A percentile compares a stretch with the other conserved stretches of the same genome.
Evolutionary conservation across 2,329 filamentous ascomycete genomes (phyloP).

Genomic region (Sporothrix protearum): DNA sequence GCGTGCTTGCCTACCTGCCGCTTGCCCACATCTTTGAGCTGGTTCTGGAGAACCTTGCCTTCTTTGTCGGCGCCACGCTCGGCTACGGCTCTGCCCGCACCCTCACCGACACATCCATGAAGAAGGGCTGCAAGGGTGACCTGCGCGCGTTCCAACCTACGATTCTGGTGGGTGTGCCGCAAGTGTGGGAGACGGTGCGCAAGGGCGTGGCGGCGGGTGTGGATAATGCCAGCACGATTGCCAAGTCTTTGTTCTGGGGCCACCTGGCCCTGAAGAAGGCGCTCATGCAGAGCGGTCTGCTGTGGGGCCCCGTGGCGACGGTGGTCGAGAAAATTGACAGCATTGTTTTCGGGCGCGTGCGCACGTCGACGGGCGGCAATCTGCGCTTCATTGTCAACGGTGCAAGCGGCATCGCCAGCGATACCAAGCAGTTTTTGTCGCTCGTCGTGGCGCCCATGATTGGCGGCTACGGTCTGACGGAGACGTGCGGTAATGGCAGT

Average conservation of each 20-base stretch:
- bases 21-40: slow-evolving; percentile 96
- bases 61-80: slow-evolving; percentile 87
- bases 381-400: slow-evolving; percentile 92
- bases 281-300: slow-evolving; percentile 54
- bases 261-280: slow-evolving; percentile 58
- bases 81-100: slow-evolving; percentile 92
- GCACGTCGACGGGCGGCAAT: slow-evolving; percentile 80
- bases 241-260: slow-evolving; percentile 73
- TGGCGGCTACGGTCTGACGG: slow-evolving; percentile 87
- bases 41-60: slow-evolving; percentile 84
- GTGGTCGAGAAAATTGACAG: slow-evolving; percentile 60
- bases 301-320: slow-evolving; percentile 53
- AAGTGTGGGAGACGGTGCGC: slow-evolving; percentile 95
- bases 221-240: slow-evolving; percentile 64
- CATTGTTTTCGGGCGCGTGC: slow-evolving; percentile 87
- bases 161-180: slow-evolving; percentile 88
- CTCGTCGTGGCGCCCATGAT: slow-evolving; percentile 94
- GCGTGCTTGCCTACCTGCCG: slow-evolving; percentile 84
- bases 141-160: slow-evolving; percentile 89
- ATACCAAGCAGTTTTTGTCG: slow-evolving; percentile 86
- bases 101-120: slow-evolving; percentile 75
- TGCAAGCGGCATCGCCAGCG: slow-evolving; percentile 81
- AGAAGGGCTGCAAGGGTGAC: slow-evolving; percentile 82
- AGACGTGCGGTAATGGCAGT: slow-evolving; percentile 82
- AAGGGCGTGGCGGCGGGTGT: slow-evolving; percentile 87